Evolutionary conservation across 2,329 filamentous ascomycete genomes (phyloP), one percentile per base, ranked within the genome.

Genomic region (Esteya vermicola): DNA sequence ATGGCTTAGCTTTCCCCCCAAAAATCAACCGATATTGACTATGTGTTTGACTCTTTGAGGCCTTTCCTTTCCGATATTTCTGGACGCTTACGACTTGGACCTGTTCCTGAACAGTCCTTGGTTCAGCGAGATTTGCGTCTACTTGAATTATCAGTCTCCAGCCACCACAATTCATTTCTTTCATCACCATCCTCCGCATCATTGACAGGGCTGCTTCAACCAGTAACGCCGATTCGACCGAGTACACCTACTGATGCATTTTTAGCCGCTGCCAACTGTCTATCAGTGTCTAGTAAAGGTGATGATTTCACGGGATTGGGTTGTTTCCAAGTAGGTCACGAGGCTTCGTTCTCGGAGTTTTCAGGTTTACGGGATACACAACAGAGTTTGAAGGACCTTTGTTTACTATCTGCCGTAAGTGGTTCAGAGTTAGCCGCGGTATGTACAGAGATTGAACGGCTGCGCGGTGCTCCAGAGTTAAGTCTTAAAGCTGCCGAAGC

Each of bases 321-420:
- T 20, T 55, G 52, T 18, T 54, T 55, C 33, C 53, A 51, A 33
- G 38, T 56, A 2, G 53, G 53, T 5, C 40, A 51, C 9, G 46
- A 54, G 22, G 43, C 43, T 23, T 45, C 47, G 0, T 35, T 36
- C 7, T 44, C 50, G 20, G 51, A 51, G 14, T 52, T 54, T 38
- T 42, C 37, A 4, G 47, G 52, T 6, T 36, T 55, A 2, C 30
- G 52, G 3, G 43, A 47, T 19, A 36, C 42, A 8, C 53, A 54
- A 39, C 44, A 46, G 18, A 47, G 31, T 19, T 42, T 54, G 3
- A 38, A 43, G 21, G 48, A 54, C 19, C 44, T 54, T 3, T 40
- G 48, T 23, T 31, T 55, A 32, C 41, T 45, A 0, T 41, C 34
- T 2, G 23, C 16, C 3, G 33, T 45, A 25, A 30, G 28, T 19